Conservation (phyloP, 345 rosid genomes). For the Murraya koenigii region DNA sequence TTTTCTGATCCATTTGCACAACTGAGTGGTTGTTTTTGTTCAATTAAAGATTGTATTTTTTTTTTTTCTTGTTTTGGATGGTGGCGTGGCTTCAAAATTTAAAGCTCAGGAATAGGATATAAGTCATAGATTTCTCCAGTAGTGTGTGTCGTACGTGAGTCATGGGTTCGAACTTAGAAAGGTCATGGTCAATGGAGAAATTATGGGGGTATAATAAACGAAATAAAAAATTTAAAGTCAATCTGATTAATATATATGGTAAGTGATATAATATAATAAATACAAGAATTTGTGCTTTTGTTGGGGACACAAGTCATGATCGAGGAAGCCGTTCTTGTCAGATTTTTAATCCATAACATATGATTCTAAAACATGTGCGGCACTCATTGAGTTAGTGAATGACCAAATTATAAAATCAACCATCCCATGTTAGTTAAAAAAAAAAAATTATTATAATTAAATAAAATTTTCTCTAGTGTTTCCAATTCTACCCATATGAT, state of each 20-base stretch:
- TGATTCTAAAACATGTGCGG: not conserved
- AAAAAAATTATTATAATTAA: too few species aligned
- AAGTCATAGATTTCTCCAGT: not conserved
- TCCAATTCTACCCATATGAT: not conserved
- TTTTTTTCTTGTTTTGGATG: not conserved
- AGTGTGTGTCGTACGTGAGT: not conserved
- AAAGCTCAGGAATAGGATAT: not conserved
- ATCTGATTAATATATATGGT: not conserved
- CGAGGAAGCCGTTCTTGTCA: not conserved
- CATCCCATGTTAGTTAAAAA: not conserved
- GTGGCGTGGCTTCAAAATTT: not conserved
- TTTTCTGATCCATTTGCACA: not conserved
- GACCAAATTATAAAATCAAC: not conserved
- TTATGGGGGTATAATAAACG: not conserved
- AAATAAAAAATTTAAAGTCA: not conserved
- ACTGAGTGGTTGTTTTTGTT: too few species aligned
- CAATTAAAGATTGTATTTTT: not conserved
- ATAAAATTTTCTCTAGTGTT: not conserved
- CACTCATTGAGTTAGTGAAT: not conserved
- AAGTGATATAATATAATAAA: not conserved
- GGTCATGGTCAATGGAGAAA: not conserved
- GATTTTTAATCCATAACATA: not conserved
- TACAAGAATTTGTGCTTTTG: not conserved
- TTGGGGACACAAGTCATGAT: not conserved
- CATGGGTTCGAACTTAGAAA: not conserved